Conservation (phyloP, 2,329 filamentous ascomycete species). For the Sarocladium oryzae region DNA sequence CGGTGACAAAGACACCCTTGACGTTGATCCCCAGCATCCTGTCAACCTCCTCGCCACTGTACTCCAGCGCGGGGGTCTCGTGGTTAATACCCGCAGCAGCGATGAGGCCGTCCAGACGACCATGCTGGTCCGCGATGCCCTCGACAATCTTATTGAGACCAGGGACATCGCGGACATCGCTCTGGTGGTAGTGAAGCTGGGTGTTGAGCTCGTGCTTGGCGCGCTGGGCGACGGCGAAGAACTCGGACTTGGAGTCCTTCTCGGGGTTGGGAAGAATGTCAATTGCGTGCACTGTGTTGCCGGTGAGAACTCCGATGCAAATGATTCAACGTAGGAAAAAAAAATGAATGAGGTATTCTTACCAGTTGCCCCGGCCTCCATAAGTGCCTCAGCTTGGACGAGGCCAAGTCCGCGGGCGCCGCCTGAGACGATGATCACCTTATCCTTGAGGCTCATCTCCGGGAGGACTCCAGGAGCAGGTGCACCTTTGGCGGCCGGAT, state of each 20-base stretch:
- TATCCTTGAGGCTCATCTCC: constrained; percentile 70
- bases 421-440: constrained; percentile 70
- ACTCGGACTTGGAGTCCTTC: constrained; percentile 43
- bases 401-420: constrained; percentile 72
- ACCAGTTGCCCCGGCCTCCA: constrained; percentile 72
- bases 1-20: constrained; percentile 79
- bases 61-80: constrained; percentile 76
- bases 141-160: constrained; percentile 61
- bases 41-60: constrained; percentile 66
- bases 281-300: constrained; percentile 53
- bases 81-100: constrained; percentile 69
- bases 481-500: constrained; percentile 12
- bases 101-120: constrained; percentile 72
- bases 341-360: constrained; percentile 7
- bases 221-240: constrained; percentile 56
- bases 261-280: constrained; percentile 53
- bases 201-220: constrained; percentile 60
- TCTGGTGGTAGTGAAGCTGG: constrained; percentile 65
- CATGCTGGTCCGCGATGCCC: constrained; percentile 62
- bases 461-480: constrained; percentile 39
- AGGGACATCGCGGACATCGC: constrained; percentile 71
- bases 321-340: background rate
- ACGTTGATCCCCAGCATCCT: constrained; percentile 80
- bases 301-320: background rate
- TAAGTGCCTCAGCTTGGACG: constrained; percentile 68